Percentiles rank a stretch among this genome's conserved stretches.
Conservation (phyloP, 2,329 filamentous ascomycete genomes). For the Geosmithia putterillii region DNA sequence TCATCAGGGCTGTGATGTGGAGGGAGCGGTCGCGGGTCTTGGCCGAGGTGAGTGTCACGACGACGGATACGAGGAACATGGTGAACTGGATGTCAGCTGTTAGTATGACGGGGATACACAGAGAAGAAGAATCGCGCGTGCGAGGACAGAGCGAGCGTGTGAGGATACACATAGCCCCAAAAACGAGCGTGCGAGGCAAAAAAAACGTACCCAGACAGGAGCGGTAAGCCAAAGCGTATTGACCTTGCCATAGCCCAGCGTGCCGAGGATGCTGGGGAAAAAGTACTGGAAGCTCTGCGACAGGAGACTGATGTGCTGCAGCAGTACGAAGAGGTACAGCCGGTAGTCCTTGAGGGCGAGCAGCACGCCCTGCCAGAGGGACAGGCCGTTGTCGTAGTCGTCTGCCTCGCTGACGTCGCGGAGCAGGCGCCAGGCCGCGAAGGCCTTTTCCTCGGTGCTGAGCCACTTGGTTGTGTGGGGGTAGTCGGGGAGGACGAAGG, state of each 20-base stretch:
- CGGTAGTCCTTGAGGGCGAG: conserved; percentile 34
- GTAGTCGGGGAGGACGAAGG: conserved; percentile 35
- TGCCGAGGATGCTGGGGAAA: conserved; percentile 52
- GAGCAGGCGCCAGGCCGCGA: conserved; percentile 37
- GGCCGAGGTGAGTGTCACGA: conserved; percentile 42
- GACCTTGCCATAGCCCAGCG: conserved; percentile 42
- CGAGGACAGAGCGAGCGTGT: neutral
- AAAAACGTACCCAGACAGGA: conserved; percentile 35
- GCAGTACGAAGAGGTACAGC: conserved; percentile 38
- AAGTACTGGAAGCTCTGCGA: conserved; percentile 51
- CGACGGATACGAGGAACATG: conserved; percentile 39
- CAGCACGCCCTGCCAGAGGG: conserved; percentile 30
- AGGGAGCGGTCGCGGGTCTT: conserved; percentile 40
- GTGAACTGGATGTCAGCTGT: conserved; percentile 19
- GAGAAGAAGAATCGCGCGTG: neutral
- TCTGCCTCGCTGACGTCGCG: conserved; percentile 35
- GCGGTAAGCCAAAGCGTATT: conserved; percentile 44
- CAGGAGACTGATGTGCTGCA: conserved; percentile 39
- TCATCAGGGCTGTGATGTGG: conserved; percentile 41
- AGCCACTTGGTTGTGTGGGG: conserved; percentile 41
- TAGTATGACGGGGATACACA: neutral
- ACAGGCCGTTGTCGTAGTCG: conserved; percentile 15
- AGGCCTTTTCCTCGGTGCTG: conserved; percentile 32
- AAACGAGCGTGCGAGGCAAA: no score
- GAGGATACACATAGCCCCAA: neutral